These are phyloP conservation scores for Bruguiera sexangula DNA, from an alignment of 345 rosid genomes.

Conservation along the genomic window DNA sequence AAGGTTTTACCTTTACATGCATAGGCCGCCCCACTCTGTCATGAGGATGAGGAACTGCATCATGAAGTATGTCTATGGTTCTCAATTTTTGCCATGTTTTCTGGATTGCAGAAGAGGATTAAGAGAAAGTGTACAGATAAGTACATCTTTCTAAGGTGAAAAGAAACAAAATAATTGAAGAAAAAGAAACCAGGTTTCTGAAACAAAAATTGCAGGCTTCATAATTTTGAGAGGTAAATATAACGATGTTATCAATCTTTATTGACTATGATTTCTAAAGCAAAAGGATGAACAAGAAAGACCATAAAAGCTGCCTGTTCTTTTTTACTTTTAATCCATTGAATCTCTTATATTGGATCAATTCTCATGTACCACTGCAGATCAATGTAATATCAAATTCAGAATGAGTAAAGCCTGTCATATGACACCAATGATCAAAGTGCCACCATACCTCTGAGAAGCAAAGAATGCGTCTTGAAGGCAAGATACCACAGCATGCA, in stretches of 20 bases:
- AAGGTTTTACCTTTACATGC: slow-evolving; percentile 66
- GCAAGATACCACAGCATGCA: slow-evolving; percentile 55
- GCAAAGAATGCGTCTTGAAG: slow-evolving; percentile 71
- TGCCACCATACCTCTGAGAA: slow-evolving; percentile 67
- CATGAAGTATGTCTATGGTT: slow-evolving; percentile 50
- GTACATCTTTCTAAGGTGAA: slow-evolving; percentile 3
- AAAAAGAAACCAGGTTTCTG: not conserved
- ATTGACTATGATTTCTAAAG: too few species aligned
- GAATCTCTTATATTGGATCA: not conserved
- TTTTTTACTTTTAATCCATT: not conserved
- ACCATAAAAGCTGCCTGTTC: not conserved
- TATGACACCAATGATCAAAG: not conserved
- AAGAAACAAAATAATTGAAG: not conserved
- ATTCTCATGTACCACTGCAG: not conserved
- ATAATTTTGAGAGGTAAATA: not conserved
- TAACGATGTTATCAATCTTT: not conserved
- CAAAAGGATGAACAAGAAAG: not conserved
- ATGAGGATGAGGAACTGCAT: slow-evolving; percentile 77
- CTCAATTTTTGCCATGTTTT: slow-evolving; percentile 87
- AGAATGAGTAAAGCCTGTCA: not conserved
- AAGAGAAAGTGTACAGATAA: not conserved
- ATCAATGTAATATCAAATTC: not conserved
- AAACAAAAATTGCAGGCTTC: not conserved
- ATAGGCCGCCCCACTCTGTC: slow-evolving; percentile 69
- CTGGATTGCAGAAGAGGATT: slow-evolving; percentile 32